Conservation (phyloP, 805 yeast species). For the Ogataea ramenticola region DNA sequence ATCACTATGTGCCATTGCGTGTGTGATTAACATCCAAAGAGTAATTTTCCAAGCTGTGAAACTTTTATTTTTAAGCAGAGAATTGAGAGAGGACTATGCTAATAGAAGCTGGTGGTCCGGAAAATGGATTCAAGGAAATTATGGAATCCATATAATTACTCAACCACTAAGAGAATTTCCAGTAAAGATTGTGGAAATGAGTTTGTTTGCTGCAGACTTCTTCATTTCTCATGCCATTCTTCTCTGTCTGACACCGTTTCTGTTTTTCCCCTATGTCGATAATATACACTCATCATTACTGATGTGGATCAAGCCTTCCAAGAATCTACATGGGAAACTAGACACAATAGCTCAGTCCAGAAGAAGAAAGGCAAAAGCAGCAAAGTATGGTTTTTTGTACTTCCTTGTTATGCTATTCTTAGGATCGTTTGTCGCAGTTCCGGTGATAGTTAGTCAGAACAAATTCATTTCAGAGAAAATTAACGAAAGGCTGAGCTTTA, state of each 20-base stretch:
- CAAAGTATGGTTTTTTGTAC: slow-evolving; percentile 41
- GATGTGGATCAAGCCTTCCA: slow-evolving; percentile 40
- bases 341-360: slow-evolving; percentile 31
- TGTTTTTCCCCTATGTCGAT: slow-evolving; percentile 40
- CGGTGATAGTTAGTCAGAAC: slow-evolving; percentile 31
- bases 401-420: slow-evolving; percentile 32
- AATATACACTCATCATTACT: slow-evolving; percentile 41
- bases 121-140: slow-evolving; percentile 33
- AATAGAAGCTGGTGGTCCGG: slow-evolving; percentile 53
- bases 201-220: slow-evolving; percentile 41
- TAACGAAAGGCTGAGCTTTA: neutral
- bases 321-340: slow-evolving; percentile 30
- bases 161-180: slow-evolving; percentile 41
- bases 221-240: slow-evolving; percentile 35
- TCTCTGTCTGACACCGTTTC: slow-evolving; percentile 30
- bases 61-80: slow-evolving; percentile 31
- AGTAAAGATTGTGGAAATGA: slow-evolving; percentile 39
- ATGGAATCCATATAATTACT: slow-evolving; percentile 18
- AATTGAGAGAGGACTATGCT: slow-evolving; percentile 31
- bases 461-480: neutral
- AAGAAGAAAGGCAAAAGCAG: slow-evolving; percentile 32
- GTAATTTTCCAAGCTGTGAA: slow-evolving; percentile 27
- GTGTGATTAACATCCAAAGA: slow-evolving; percentile 31
- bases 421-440: slow-evolving; percentile 36
- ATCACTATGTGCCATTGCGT: slow-evolving; percentile 31